phyloP scores from a whole-genome alignment of 2,329 filamentous ascomycete species.

The Clarireedia hainanense region DNA sequence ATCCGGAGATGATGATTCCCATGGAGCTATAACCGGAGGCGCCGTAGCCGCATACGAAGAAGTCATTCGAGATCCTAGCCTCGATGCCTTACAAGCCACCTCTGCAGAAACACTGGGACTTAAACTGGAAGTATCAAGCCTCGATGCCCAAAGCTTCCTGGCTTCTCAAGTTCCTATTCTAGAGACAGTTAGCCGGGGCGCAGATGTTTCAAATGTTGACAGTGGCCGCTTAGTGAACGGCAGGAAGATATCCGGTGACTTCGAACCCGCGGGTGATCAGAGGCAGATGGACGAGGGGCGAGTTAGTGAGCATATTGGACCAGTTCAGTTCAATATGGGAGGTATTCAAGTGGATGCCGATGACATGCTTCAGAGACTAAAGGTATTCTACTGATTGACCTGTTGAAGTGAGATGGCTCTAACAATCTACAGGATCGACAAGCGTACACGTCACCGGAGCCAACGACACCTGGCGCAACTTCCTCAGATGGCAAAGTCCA shows the following conservation, averaged over 20 bases:
- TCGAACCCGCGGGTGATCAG: constrained; percentile 18
- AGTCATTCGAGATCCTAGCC: constrained; percentile 67
- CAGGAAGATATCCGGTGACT: constrained; percentile 14
- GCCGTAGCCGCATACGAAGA: constrained; percentile 71
- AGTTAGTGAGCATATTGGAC: constrained; percentile 69
- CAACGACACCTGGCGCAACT: constrained; percentile 23
- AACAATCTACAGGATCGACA: constrained; percentile 27
- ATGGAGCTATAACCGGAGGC: constrained; percentile 35
- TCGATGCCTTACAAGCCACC: constrained; percentile 50
- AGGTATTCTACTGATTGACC: constrained; percentile 44
- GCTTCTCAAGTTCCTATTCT: constrained; percentile 66
- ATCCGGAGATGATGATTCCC: constrained; percentile 12
- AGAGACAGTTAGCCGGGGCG: constrained; percentile 51
- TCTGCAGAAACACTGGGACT: constrained; percentile 35
- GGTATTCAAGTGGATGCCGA: constrained; percentile 94
- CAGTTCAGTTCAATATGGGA: constrained; percentile 96
- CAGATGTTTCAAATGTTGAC: constrained; percentile 39
- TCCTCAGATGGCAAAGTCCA: constrained; percentile 40
- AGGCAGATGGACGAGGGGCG: constrained; percentile 20
- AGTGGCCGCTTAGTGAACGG: constrained; percentile 19
- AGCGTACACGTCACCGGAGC: constrained; percentile 27
- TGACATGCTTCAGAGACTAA: constrained; percentile 80
- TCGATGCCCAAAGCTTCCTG: constrained; percentile 72
- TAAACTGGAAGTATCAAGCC: constrained; percentile 50
- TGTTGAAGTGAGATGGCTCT: not conserved